Evolutionary conservation across 768 basidiomycete genomes (phyloP).

Genomic region (Hygrophorus russula): DNA sequence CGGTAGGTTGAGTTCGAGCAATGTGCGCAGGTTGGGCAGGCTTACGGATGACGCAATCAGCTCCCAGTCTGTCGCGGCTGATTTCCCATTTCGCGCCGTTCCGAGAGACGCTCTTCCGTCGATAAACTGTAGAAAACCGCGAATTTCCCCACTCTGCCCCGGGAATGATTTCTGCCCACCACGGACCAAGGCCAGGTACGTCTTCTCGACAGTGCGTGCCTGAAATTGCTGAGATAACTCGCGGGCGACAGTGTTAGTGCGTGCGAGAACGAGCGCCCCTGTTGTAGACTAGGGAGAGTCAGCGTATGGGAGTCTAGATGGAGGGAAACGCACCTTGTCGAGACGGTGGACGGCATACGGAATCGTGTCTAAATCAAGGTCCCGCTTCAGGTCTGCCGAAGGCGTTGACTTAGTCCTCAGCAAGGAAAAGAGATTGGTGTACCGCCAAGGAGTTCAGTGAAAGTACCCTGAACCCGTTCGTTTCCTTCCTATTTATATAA

Average conservation of each 20-base stretch:
- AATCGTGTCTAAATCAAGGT: conserved; percentile 19
- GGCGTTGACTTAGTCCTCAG: conserved; percentile 3
- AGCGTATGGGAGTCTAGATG: not conserved
- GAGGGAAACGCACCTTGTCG: conserved; percentile 38
- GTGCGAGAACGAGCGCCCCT: conserved; percentile 47
- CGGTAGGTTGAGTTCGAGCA: too few relatives aligned
- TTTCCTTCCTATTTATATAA: conserved; percentile 1
- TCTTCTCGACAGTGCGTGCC: conserved; percentile 36
- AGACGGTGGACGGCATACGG: conserved; percentile 52
- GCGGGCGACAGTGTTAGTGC: conserved; percentile 28
- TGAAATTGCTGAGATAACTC: conserved; percentile 48
- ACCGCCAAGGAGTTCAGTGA: conserved; percentile 27
- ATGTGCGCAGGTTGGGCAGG: conserved; percentile 8
- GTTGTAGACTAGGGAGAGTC: conserved; percentile 39
- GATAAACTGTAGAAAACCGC: conserved; percentile 25
- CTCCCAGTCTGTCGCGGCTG: conserved; percentile 46
- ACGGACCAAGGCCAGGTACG: conserved; percentile 54
- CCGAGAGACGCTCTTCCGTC: conserved; percentile 37
- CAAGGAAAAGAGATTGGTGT: conserved; percentile 11
- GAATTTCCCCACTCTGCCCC: conserved; percentile 27
- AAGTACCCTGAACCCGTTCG: conserved; percentile 11
- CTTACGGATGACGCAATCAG: conserved; percentile 47
- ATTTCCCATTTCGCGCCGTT: conserved; percentile 17
- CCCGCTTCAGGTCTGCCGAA: conserved; percentile 15
- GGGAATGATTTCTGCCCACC: conserved; percentile 38